Base-by-base conservation (phyloP, 805 yeast genomes). In the Teunomyces cretensis region DNA sequence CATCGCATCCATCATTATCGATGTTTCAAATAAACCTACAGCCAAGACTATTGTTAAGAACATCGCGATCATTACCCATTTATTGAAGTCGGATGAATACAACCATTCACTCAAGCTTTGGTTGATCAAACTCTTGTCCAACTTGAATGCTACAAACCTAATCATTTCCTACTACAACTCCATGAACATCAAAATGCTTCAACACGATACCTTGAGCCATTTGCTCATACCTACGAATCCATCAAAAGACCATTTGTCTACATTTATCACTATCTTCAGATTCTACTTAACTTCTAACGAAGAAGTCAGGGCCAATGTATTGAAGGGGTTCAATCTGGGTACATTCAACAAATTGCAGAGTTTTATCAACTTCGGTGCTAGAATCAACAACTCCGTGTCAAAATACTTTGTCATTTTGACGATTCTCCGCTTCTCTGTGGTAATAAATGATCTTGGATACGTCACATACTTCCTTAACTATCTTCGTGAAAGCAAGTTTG, bases 81-180 rank as follows among this genome's bases (percentile, higher is more conserved):
- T 83, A 2, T 66, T 76, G 9, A 38, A 54, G 7, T 58, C 65
- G 7, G 96, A 90, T 58, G 76, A 76, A n/a, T 80, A 83, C 49
- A 91, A 91, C 57, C 88, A 82, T 58, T 83, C 81, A 54, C 67
- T 87, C 15, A 74, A 82, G 43, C 63, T 88, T 7, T 87, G 94
- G 91, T 67, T 90, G 30, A 74, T 86, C 40, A 74, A 80, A 26
- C 58, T 88, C 2, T 87, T 86, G 61, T 70, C 78, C 12, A 57
- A 73, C 14, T 56, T 88, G 7, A 89, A 89, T 40, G 68, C 81
- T 8, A 70, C 71, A 27, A 59, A 75, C 1, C 61, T 70, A 33
- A 84, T 91, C 0, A 53, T 62, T 28, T 58, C 61, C 6, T 78
- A 81, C 38, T 89, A 77, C 60, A 62, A 74, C 12, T 57, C 70